Percentiles rank a stretch among this genome's conserved stretches.
Evolutionary conservation across 345 rosid species (phyloP).

Genomic region (Kernera saxatilis): DNA sequence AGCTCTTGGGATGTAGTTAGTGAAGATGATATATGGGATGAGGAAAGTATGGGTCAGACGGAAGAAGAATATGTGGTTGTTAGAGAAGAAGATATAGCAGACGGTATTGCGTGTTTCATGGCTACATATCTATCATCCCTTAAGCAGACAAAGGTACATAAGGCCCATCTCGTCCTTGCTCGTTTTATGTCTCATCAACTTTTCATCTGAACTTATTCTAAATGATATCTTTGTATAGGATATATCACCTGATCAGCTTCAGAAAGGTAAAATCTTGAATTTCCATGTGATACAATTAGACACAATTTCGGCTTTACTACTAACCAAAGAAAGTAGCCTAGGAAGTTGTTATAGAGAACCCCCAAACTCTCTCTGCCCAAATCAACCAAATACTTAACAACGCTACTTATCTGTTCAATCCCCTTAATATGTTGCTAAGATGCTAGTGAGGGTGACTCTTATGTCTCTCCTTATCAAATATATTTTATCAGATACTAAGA

Average conservation of each 20-base stretch:
- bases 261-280: conserved; percentile 49
- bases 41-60: conserved; percentile 37
- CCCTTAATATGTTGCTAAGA: background rate
- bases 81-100: conserved; percentile 93
- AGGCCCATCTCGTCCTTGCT: background rate
- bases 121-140: conserved; percentile 82
- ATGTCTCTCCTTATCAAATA: background rate
- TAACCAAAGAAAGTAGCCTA: background rate
- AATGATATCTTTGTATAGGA: conserved; percentile 46
- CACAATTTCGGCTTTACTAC: background rate
- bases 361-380: background rate
- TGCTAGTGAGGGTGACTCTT: background rate
- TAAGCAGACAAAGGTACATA: conserved; percentile 69
- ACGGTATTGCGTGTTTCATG: conserved; percentile 90
- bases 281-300: background rate
- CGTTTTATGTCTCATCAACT: background rate
- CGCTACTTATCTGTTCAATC: background rate
- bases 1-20: conserved; percentile 80
- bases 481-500: background rate
- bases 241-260: conserved; percentile 85
- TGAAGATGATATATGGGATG: conserved; percentile 72
- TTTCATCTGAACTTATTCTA: background rate
- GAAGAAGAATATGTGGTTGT: conserved; percentile 83
- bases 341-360: background rate
- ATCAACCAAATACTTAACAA: background rate